Base-by-base conservation (phyloP, 2,329 filamentous ascomycete species). In the Ascochyta clinopodiicola region DNA sequence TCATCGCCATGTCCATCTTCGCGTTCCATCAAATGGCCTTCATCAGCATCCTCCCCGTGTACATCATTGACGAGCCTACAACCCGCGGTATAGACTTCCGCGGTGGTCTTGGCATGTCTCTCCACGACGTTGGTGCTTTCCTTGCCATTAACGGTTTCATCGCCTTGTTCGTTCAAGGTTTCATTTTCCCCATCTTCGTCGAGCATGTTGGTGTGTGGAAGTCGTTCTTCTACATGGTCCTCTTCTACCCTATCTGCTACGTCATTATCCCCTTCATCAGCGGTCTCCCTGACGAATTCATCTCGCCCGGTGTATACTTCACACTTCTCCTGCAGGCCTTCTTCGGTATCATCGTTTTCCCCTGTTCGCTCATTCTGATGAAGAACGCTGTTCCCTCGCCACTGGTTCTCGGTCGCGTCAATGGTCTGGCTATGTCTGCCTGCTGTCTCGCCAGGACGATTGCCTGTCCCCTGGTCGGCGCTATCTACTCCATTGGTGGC, bases 21-120 rank as follows among this genome's bases (percentile, higher is more conserved):
- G 93, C 91, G 9, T 96, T 96, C 75, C 93, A 97, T 36, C 72
- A 74, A 51, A 97, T 97, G 92, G 92, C 90, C 0, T 97, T 91
- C 75, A 92, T 96, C 70, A 91, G 96, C 69, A 84, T 96, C 0
- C 81, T 96, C 46, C 93, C 93, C 9, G 96, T 97, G 57, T 97
- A 96, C 78, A 86, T 96, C 49, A 91, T 96, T 71, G 92, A 96
- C 64, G 80, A 86, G 22, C 82, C 84, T 21, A 24, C 36, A 2
- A 38, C 51, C 27, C 66, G 44, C 24, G 67, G 66, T 7, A 65
- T 78, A 15, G 76, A 78, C 27, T 68, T 81, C 35, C 66, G 80
- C 0, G 88, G 88, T 39, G 88, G 88, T 17, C 78, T 91, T 3
- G 88, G 87, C 4, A 79, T 88, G 56, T 83, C 82, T 4, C 83